Conservation (phyloP, 176 grass and related monocot genomes). For the Cenchrus fungigraminus region DNA sequence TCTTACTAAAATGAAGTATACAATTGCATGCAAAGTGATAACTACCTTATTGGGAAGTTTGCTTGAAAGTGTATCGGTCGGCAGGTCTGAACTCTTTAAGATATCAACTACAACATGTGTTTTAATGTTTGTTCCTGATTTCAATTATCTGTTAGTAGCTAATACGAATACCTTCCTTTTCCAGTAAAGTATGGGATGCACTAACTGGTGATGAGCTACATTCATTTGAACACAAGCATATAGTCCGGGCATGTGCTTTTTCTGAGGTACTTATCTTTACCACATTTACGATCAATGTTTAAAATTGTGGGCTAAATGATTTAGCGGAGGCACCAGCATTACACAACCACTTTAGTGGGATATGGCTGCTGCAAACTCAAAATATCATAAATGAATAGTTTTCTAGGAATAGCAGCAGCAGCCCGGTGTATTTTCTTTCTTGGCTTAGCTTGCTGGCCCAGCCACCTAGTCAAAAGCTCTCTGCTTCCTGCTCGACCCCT, state of each 20-base stretch:
- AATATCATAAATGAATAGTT: too few species aligned
- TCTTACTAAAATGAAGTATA: neutral
- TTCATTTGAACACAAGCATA: constrained; percentile 95
- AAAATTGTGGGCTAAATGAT: too few species aligned
- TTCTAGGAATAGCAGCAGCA: too few species aligned
- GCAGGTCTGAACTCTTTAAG: neutral
- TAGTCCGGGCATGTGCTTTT: constrained; percentile 84
- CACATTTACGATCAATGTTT: neutral
- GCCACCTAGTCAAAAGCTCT: too few species aligned
- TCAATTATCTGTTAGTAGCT: neutral
- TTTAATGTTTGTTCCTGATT: neutral
- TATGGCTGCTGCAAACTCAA: too few species aligned
- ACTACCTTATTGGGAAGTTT: neutral
- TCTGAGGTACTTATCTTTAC: constrained; percentile 62
- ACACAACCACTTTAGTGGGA: too few species aligned
- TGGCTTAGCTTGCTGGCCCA: too few species aligned
- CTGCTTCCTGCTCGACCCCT: too few species aligned
- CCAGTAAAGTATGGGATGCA: constrained; percentile 94
- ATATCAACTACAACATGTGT: neutral
- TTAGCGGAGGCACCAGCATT: too few species aligned
- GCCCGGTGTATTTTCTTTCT: too few species aligned
- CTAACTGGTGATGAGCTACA: constrained; percentile 82
- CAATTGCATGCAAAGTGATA: neutral
- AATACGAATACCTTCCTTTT: constrained; percentile 8
- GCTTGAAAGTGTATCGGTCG: neutral